Conservation (phyloP, 2,329 filamentous ascomycete species). For the Colletotrichum falcatum region DNA sequence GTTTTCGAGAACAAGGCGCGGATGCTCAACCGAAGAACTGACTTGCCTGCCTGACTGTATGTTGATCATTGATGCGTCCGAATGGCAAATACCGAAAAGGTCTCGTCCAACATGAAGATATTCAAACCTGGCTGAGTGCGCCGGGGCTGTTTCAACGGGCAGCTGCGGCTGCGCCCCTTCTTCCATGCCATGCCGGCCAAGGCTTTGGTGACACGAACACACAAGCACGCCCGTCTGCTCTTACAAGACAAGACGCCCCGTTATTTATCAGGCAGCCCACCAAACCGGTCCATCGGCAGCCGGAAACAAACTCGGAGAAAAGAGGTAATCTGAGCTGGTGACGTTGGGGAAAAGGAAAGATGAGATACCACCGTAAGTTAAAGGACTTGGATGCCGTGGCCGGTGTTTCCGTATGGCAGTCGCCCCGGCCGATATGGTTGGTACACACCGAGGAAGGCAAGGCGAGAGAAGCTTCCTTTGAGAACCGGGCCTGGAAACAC, state of each 20-base stretch:
- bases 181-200: not conserved
- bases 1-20: conserved; percentile 11
- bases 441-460: not conserved
- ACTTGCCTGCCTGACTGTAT: too few relatives aligned
- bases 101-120: not conserved
- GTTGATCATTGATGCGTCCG: too few relatives aligned
- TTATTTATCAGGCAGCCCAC: conserved; percentile 6
- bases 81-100: not conserved
- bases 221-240: conserved; percentile 18
- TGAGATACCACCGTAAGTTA: not conserved
- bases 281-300: not conserved
- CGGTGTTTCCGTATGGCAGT: not conserved
- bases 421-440: not conserved
- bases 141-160: not conserved
- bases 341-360: not conserved
- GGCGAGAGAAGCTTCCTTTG: conserved; percentile 5
- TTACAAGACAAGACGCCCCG: conserved; percentile 6
- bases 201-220: conserved; percentile 3
- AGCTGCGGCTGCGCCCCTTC: not conserved
- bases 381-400: not conserved
- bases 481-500: not conserved
- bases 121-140: not conserved
- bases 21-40: conserved; percentile 9
- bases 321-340: not conserved
- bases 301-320: not conserved